These are phyloP conservation scores for Gleditsia sinensis DNA, from an alignment of 306 rosid species.

Conservation along the genomic window DNA sequence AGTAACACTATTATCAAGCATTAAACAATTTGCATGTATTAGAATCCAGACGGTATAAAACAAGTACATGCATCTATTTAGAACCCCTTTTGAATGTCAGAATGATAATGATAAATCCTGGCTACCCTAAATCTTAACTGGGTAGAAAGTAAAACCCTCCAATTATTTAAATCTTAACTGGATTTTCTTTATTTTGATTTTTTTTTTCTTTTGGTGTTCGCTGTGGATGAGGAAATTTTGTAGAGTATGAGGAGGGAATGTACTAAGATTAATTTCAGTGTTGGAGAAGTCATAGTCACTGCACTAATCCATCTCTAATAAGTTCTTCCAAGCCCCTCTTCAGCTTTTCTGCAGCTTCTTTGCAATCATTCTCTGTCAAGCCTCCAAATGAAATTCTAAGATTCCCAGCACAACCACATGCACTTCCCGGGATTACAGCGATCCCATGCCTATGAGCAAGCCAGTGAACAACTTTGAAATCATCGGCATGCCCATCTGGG, in stretches of 20 bases:
- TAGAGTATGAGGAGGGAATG: not conserved
- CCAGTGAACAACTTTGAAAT: conserved; percentile 79
- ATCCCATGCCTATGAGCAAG: conserved; percentile 77
- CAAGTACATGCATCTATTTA: conserved; percentile 12
- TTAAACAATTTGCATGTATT: not conserved
- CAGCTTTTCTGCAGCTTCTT: conserved; percentile 75
- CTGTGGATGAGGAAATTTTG: not conserved
- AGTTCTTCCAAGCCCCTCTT: conserved; percentile 80
- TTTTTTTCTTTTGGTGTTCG: not conserved
- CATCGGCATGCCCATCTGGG: conserved; percentile 51
- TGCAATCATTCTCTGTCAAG: conserved; percentile 74
- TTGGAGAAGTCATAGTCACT: conserved; percentile 23
- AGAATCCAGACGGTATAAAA: not conserved
- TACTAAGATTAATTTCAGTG: conserved; percentile 17
- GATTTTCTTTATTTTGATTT: conserved; percentile 19
- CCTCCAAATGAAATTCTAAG: conserved; percentile 90
- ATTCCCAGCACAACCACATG: conserved; percentile 77
- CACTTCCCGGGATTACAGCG: conserved; percentile 86
- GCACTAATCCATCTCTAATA: conserved; percentile 67
- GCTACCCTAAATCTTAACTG: not conserved
- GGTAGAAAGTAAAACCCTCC: conserved; percentile 22
- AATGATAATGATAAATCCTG: conserved; percentile 32
- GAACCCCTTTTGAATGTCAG: conserved; percentile 4
- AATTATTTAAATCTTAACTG: conserved; percentile 52
- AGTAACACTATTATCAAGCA: not conserved